phyloP scores from a whole-genome alignment of 2,329 filamentous ascomycete species.

The Cytospora piceae region DNA sequence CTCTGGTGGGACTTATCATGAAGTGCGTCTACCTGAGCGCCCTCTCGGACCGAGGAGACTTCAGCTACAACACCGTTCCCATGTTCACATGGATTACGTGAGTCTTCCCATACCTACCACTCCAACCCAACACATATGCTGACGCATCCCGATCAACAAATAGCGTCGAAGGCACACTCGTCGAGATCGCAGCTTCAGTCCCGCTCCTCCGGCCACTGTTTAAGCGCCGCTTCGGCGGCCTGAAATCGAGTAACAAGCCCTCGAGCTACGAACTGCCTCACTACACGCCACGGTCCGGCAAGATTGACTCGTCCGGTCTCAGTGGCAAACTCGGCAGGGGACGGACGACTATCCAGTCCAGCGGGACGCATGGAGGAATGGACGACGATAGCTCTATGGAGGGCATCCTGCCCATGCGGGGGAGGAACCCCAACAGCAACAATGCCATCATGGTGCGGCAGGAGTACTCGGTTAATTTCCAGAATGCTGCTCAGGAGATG shows the following conservation, averaged over 20 bases:
- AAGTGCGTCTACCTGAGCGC: slow-evolving; percentile 24
- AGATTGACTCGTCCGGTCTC: slow-evolving; percentile 20
- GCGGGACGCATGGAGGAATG: background rate
- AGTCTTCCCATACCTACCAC: background rate
- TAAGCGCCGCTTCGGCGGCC: background rate
- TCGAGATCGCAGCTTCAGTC: slow-evolving; percentile 18
- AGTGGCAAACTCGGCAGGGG: slow-evolving; percentile 12
- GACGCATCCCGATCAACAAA: background rate
- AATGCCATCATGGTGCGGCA: slow-evolving; percentile 13
- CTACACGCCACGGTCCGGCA: slow-evolving; percentile 12
- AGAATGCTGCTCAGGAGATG: background rate
- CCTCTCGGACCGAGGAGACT: slow-evolving; percentile 20
- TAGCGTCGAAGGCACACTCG: slow-evolving; percentile 20
- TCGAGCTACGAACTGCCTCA: slow-evolving; percentile 18
- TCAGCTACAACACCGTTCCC: slow-evolving; percentile 23
- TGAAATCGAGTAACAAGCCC: background rate
- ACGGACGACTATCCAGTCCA: slow-evolving; percentile 13
- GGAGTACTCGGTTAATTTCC: slow-evolving; percentile 15
- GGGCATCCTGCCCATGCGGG: slow-evolving; percentile 6
- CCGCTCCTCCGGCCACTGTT: slow-evolving; percentile 21
- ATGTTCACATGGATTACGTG: slow-evolving; percentile 25
- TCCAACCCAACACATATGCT: background rate
- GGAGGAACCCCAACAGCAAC: background rate
- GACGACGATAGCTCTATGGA: slow-evolving; percentile 16
- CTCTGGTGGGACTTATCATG: slow-evolving; percentile 22